Conservation (phyloP, 2,329 filamentous ascomycete species). For the Macrophomina phaseolina region DNA sequence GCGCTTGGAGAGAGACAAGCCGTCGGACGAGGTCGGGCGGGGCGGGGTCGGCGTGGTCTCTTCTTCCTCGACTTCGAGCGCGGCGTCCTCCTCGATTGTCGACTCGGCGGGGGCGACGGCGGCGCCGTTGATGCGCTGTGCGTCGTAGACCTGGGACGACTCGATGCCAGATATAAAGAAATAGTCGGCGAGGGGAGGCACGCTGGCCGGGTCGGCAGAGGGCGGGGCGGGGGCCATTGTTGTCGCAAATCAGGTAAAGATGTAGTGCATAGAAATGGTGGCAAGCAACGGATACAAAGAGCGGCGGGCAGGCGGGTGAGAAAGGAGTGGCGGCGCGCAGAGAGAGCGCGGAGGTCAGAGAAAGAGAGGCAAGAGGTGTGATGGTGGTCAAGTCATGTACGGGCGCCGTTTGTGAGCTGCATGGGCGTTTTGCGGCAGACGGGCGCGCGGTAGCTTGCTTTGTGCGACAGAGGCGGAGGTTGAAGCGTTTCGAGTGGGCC, state of each 20-base stretch:
- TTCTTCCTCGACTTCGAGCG: slow-evolving; percentile 55
- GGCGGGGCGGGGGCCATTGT: slow-evolving; percentile 48
- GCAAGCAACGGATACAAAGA: slow-evolving; percentile 9
- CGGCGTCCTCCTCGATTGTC: slow-evolving; percentile 66
- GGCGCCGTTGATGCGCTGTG: slow-evolving; percentile 44
- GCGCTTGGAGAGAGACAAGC: slow-evolving; percentile 45
- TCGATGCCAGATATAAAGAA: slow-evolving; percentile 68
- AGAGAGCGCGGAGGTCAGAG: slow-evolving; percentile 7
- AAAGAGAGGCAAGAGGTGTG: slow-evolving; percentile 1
- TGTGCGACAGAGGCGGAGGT: slow-evolving; percentile 27
- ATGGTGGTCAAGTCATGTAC: slow-evolving; percentile 23
- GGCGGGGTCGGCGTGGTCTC: slow-evolving; percentile 31
- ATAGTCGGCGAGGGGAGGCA: slow-evolving; percentile 64
- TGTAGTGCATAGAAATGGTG: slow-evolving; percentile 26
- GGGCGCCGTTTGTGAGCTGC: slow-evolving; percentile 25
- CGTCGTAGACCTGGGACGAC: slow-evolving; percentile 58
- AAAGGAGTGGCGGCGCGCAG: slow-evolving; percentile 27
- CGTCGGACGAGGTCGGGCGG: slow-evolving; percentile 52
- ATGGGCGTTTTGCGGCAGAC: slow-evolving; percentile 26
- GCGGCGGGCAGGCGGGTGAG: background rate
- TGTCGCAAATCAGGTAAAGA: slow-evolving; percentile 2
- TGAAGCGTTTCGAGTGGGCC: slow-evolving; percentile 22
- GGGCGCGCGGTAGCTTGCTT: slow-evolving; percentile 25
- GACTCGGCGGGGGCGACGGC: slow-evolving; percentile 52
- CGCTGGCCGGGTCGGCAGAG: slow-evolving; percentile 50